Percentiles rank a stretch among this genome's conserved stretches.
Evolutionary conservation across 768 basidiomycete genomes (phyloP).

Genomic region (Tricholoma sp.): DNA sequence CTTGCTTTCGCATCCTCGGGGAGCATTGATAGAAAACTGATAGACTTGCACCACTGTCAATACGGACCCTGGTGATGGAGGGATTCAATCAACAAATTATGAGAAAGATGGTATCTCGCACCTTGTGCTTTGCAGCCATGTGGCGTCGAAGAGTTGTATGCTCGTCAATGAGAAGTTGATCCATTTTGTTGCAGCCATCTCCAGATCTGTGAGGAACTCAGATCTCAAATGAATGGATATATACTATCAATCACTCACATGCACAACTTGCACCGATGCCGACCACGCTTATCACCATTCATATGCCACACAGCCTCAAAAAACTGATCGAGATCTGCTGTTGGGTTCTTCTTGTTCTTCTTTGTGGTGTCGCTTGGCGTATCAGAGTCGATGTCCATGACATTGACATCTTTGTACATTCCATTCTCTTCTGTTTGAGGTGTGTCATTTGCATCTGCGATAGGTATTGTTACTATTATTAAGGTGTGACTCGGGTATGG

Average conservation of each 20-base stretch:
- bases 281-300: neutral
- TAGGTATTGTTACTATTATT: neutral
- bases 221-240: neutral
- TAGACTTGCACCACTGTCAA: conserved; percentile 8
- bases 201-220: neutral
- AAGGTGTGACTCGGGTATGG: too few relatives aligned
- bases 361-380: neutral
- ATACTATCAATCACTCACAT: neutral
- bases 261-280: neutral
- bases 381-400: conserved; percentile 3
- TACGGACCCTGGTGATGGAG: conserved; percentile 1
- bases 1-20: conserved; percentile 12
- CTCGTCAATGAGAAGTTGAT: neutral
- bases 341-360: conserved; percentile 3
- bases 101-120: neutral
- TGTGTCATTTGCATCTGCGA: neutral
- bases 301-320: neutral
- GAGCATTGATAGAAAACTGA: conserved; percentile 18
- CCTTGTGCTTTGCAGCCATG: conserved; percentile 6
- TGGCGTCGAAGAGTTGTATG: conserved; percentile 4
- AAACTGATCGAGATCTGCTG: conserved; percentile 2
- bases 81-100: neutral
- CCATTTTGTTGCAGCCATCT: neutral
- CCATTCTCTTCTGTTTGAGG: neutral
- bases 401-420: conserved; percentile 5